phyloP scores from a whole-genome alignment of 441 rosid species.

The Theobroma grandiflorum region DNA sequence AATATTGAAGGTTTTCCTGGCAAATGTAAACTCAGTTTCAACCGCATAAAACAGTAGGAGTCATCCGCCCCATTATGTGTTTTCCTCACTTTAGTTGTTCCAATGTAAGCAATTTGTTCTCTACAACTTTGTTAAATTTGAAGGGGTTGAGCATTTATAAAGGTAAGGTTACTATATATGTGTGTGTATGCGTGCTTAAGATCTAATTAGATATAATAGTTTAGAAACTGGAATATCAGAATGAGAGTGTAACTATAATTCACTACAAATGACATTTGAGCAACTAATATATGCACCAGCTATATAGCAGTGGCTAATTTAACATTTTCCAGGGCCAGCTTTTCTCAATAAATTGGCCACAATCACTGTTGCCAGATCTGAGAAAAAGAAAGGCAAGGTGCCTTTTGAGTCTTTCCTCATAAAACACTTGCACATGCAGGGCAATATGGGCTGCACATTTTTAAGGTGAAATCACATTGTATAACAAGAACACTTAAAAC shows the following conservation, averaged over 20 bases:
- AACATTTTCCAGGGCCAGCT: background rate
- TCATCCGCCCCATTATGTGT: background rate
- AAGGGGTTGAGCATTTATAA: too few species aligned
- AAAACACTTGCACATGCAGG: background rate
- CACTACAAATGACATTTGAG: background rate
- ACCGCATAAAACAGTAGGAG: background rate
- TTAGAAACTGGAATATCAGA: background rate
- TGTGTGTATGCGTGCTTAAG: background rate
- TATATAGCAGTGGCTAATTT: background rate
- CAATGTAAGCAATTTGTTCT: too few species aligned
- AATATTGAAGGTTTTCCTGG: background rate
- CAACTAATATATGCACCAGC: background rate
- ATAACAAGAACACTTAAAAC: background rate
- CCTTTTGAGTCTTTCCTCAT: background rate
- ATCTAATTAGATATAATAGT: background rate
- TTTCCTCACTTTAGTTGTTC: background rate
- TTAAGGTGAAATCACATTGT: background rate
- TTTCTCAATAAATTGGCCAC: background rate
- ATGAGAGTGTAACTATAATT: too few species aligned
- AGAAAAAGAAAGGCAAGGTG: background rate
- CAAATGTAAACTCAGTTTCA: background rate
- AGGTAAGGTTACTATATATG: background rate
- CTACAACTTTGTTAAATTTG: background rate
- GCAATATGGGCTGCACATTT: background rate
- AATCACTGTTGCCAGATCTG: background rate